A percentile compares a stretch with the other conserved stretches of the same genome.
phyloP scores from a whole-genome alignment of 768 basidiomycete species.

The Royoungia palumana region DNA sequence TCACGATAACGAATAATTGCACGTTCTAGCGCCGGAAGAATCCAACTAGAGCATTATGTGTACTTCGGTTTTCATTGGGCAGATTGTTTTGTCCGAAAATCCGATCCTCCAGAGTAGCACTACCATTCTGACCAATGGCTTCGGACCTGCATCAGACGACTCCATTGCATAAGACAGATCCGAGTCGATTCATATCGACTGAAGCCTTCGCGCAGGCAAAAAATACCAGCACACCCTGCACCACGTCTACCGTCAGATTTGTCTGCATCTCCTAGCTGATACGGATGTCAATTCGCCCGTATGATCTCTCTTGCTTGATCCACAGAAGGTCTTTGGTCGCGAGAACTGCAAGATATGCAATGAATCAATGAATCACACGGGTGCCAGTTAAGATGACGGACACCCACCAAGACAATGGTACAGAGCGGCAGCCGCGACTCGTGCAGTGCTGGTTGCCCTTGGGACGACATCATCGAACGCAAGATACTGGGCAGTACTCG shows the following conservation, averaged over 20 bases:
- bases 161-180: too few species aligned
- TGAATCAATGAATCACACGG: background rate
- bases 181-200: background rate
- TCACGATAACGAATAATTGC: too few species aligned
- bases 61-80: too few species aligned
- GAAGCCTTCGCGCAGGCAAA: slow-evolving; percentile 7
- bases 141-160: too few species aligned
- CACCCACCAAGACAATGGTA: slow-evolving; percentile 79
- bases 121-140: too few species aligned
- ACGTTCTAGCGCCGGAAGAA: too few species aligned
- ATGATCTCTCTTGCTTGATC: slow-evolving; percentile 58
- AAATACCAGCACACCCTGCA: background rate
- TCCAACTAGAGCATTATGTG: too few species aligned
- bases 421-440: slow-evolving; percentile 78
- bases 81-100: too few species aligned
- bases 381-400: background rate
- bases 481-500: slow-evolving; percentile 42
- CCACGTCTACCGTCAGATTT: too few species aligned
- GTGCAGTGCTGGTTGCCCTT: slow-evolving; percentile 60
- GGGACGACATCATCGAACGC: slow-evolving; percentile 69
- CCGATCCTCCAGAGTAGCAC: too few species aligned
- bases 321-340: slow-evolving; percentile 69
- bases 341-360: slow-evolving; percentile 48
- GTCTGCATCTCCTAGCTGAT: slow-evolving; percentile 28
- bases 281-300: slow-evolving; percentile 48